Percentiles rank a stretch among this genome's conserved stretches.
These are phyloP conservation scores for Fraxinus quadrangulata DNA, from an alignment of 257 asterid genomes.

Conservation along the genomic window DNA sequence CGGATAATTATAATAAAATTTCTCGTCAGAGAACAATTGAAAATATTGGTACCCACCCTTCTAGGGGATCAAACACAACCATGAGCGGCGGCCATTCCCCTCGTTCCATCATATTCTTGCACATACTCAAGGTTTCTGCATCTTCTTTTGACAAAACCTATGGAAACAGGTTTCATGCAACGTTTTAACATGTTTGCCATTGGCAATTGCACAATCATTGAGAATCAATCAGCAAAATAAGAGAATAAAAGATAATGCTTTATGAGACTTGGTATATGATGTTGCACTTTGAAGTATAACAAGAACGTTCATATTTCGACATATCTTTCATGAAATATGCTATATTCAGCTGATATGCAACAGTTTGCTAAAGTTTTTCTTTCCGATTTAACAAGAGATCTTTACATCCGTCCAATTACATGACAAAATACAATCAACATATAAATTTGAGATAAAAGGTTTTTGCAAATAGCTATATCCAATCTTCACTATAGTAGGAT, in stretches of 20 bases:
- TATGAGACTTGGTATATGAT: background rate
- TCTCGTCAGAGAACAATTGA: background rate
- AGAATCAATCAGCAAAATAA: background rate
- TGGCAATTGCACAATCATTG: background rate
- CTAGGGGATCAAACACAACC: constrained; percentile 78
- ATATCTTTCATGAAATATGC: background rate
- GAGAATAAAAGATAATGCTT: background rate
- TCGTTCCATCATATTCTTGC: constrained; percentile 81
- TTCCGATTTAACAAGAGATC: background rate
- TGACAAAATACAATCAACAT: background rate
- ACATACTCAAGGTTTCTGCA: constrained; percentile 58
- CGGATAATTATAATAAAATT: background rate
- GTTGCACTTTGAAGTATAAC: background rate
- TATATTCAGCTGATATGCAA: background rate
- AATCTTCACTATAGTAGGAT: background rate
- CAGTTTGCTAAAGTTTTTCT: background rate
- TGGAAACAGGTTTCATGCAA: background rate
- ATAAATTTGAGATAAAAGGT: background rate
- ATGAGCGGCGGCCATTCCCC: constrained; percentile 96
- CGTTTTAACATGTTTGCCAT: background rate
- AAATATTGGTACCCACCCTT: constrained; percentile 54
- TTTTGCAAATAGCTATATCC: background rate
- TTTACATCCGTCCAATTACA: background rate
- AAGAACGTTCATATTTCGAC: background rate
- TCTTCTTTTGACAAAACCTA: constrained; percentile 74